phyloP scores from a whole-genome alignment of 768 basidiomycete species.

The Boletus barrowsii region DNA sequence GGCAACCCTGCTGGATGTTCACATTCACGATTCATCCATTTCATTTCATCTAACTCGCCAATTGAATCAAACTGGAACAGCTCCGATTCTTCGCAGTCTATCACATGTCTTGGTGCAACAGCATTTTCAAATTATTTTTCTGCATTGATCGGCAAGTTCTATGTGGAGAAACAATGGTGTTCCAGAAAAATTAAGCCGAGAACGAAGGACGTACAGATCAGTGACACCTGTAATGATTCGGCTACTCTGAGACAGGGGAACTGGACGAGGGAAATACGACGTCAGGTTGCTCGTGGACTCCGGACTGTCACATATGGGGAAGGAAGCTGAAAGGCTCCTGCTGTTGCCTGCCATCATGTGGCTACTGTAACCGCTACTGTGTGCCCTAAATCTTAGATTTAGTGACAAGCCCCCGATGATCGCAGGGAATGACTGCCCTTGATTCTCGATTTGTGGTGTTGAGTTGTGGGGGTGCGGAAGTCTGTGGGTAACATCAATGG shows the following conservation, averaged over 20 bases:
- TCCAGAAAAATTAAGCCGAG: background rate
- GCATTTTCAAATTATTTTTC: background rate
- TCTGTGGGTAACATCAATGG: background rate
- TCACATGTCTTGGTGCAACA: background rate
- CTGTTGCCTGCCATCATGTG: background rate
- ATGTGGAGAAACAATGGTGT: background rate
- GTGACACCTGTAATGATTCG: background rate
- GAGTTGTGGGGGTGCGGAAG: background rate
- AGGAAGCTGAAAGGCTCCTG: background rate
- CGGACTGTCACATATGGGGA: constrained; percentile 3
- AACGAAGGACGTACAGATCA: background rate
- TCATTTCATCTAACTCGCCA: constrained; percentile 3
- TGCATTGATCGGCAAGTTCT: background rate
- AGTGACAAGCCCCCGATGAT: constrained; percentile 6
- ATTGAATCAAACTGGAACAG: background rate
- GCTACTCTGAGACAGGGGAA: background rate
- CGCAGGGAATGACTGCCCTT: constrained; percentile 9
- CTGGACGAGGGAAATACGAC: background rate
- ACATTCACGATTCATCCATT: background rate
- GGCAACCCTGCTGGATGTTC: constrained; percentile 2
- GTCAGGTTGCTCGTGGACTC: constrained; percentile 7
- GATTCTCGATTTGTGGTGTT: background rate
- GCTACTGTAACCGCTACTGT: background rate
- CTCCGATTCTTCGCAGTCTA: background rate
- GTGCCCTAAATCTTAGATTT: constrained; percentile 14